Evolutionary conservation across 2,329 filamentous ascomycete genomes (phyloP).

Genomic region (Colletotrichum eremochloae): DNA sequence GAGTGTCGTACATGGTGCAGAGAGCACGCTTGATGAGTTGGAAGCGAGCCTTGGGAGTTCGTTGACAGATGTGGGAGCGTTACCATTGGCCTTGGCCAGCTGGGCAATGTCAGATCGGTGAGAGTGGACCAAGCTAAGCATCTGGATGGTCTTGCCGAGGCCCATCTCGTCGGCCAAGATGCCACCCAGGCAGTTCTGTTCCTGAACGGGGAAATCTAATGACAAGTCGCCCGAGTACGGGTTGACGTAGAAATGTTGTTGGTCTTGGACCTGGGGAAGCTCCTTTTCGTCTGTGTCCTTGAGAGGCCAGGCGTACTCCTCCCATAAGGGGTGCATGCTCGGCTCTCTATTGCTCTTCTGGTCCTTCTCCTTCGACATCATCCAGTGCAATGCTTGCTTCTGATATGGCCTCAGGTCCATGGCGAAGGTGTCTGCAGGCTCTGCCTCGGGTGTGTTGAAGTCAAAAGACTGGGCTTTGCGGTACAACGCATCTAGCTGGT

Average conservation of each 20-base stretch:
- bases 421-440: constrained; percentile 84
- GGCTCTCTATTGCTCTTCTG: constrained; percentile 76
- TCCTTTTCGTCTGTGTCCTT: constrained; percentile 89
- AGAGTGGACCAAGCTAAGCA: constrained; percentile 92
- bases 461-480: constrained; percentile 98
- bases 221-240: constrained; percentile 96
- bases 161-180: constrained; percentile 98
- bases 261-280: constrained; percentile 73
- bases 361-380: constrained; percentile 92
- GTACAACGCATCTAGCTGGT: constrained; percentile 93
- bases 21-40: constrained; percentile 68
- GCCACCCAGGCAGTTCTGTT: constrained; percentile 94
- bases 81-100: constrained; percentile 51
- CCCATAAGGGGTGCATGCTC: constrained; percentile 98
- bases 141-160: constrained; percentile 97
- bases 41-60: constrained; percentile 73
- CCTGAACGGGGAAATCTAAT: constrained; percentile 90
- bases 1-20: constrained; percentile 89
- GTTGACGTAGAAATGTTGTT: constrained; percentile 91
- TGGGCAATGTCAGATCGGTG: constrained; percentile 73
- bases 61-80: constrained; percentile 62
- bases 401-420: constrained; percentile 93
- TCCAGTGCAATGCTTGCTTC: constrained; percentile 95
- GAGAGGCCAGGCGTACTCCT: constrained; percentile 90
- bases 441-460: constrained; percentile 88